These are phyloP conservation scores for Fusarium sp. DNA, from an alignment of 2,329 filamentous ascomycete genomes.

Conservation along the genomic window DNA sequence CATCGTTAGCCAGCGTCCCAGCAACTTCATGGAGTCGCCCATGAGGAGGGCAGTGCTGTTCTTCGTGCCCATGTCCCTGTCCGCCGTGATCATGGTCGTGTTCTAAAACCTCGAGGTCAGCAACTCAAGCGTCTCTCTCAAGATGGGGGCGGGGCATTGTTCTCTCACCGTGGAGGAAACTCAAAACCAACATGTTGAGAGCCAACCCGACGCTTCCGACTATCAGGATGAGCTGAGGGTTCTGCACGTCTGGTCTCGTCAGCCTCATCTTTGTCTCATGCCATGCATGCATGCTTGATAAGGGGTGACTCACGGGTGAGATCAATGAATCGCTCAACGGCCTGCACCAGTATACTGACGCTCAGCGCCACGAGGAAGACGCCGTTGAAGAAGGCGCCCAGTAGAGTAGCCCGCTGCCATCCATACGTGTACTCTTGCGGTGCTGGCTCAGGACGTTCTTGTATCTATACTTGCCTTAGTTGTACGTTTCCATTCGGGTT, in stretches of 20 bases:
- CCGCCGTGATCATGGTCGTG: constrained; percentile 54
- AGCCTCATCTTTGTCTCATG: constrained; percentile 20
- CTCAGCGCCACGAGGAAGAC: constrained; percentile 79
- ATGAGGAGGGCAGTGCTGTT: constrained; percentile 10
- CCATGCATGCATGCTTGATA: background rate
- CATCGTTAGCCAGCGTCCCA: constrained; percentile 14
- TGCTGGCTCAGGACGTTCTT: constrained; percentile 63
- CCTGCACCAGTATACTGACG: constrained; percentile 78
- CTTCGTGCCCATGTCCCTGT: constrained; percentile 40
- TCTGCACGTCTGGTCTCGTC: constrained; percentile 64
- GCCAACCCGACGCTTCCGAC: constrained; percentile 75
- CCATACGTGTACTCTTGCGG: constrained; percentile 71
- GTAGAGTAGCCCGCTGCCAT: constrained; percentile 79
- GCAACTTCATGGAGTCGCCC: constrained; percentile 12
- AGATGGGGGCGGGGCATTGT: background rate
- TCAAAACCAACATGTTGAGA: constrained; percentile 74
- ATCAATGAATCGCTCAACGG: constrained; percentile 75
- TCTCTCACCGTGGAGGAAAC: constrained; percentile 71
- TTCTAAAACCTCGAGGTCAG: constrained; percentile 27
- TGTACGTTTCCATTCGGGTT: background rate
- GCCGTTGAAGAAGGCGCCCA: constrained; percentile 86
- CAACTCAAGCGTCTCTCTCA: background rate
- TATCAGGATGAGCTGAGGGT: constrained; percentile 75
- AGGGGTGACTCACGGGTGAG: constrained; percentile 58
- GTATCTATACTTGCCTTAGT: constrained; percentile 56